These are phyloP conservation scores for Pseudocercospora vitis DNA, from an alignment of 2,329 filamentous ascomycete species.

Conservation along the genomic window DNA sequence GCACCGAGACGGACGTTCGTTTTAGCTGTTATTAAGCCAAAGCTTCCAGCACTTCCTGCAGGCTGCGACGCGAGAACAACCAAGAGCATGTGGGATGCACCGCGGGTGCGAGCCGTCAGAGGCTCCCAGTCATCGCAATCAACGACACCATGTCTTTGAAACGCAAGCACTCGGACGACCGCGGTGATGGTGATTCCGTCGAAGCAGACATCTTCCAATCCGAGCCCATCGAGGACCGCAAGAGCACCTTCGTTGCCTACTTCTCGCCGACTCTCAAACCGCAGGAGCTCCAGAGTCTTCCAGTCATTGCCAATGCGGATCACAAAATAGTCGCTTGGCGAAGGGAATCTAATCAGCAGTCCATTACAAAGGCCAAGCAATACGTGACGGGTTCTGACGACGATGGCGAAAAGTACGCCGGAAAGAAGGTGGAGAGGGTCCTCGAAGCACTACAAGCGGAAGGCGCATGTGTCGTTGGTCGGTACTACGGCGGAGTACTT, in stretches of 20 bases:
- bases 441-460: constrained; percentile 46
- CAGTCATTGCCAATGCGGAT: constrained; percentile 47
- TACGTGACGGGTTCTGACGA: constrained; percentile 52
- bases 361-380: constrained; percentile 42
- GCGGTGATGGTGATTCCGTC: constrained; percentile 11
- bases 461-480: constrained; percentile 53
- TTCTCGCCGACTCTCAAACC: constrained; percentile 49
- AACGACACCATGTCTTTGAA: constrained; percentile 35
- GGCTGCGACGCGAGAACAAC: no score
- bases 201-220: constrained; percentile 46
- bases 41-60: not conserved
- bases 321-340: constrained; percentile 56
- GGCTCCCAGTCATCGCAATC: not conserved
- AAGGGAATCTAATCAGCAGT: constrained; percentile 48
- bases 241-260: constrained; percentile 53
- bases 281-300: constrained; percentile 45
- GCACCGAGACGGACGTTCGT: not conserved
- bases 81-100: not conserved
- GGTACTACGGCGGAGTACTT: constrained; percentile 57
- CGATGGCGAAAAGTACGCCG: constrained; percentile 56
- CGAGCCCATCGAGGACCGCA: constrained; percentile 49
- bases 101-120: not conserved
- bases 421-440: constrained; percentile 49
- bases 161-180: constrained; percentile 30
- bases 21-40: no score